Evolutionary conservation across 2,329 filamentous ascomycete genomes (phyloP), one percentile per base, ranked within the genome.

Genomic region (Cercospora sesami): DNA sequence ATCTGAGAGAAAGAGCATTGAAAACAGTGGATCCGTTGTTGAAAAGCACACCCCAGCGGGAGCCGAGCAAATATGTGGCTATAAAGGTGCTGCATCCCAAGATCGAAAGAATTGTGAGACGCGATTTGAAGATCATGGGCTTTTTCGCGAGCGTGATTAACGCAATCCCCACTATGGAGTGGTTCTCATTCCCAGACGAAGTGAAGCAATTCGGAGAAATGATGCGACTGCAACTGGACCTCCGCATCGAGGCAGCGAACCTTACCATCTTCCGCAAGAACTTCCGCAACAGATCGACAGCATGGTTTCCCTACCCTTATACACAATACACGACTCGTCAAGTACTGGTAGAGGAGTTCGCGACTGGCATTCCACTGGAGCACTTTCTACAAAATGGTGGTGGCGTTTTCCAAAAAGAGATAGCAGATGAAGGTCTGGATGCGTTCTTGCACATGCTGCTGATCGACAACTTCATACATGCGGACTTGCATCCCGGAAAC

Each of bases 221-320:
- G 95, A 99, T 99, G 95, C 90, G 90, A 75, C 83, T 98, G n/a
- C 95, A 99, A 78, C 85, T 99, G 2, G 95, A 99, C 79, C 85
- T 99, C 39, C 90, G 95, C 63, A 98, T 98, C 69, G 95, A 99
- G 79, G 91, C 93, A 1, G 91, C 94, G 42, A 99, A 99, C 75
- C 83, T 99, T 3, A 89, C 90, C 23, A 88, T 90, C 14, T 98
- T 99, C 83, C 89, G 95, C 63, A 90, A 90, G 74, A 92, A 97
- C 78, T 99, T 99, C 84, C 91, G 90, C 74, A 87, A 93, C 67
- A 87, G 95, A 55, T 91, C 91, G 2, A 97, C 94, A 0, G 94
- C 93, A n/a, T 97, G 92, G 89, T 99, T 99, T 78, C 95, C 95
- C 1, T 97, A 92, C 75, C 94, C 95, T 0, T 97, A 98, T 78